Evolutionary conservation across 805 yeast genomes (phyloP).

Genomic region (Millerozyma acaciae): DNA sequence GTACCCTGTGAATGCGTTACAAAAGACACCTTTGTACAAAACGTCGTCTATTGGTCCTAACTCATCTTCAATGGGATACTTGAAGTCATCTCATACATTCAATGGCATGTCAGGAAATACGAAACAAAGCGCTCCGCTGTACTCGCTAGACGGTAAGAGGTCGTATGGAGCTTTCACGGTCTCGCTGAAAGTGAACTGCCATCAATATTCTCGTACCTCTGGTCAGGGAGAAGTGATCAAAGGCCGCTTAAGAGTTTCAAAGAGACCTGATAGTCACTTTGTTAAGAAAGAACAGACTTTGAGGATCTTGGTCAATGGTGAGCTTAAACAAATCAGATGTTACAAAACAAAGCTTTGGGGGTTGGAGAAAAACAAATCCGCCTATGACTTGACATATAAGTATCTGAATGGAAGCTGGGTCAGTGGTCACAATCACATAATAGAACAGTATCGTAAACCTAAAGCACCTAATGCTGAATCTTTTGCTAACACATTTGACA

Average conservation of each 20-base stretch:
- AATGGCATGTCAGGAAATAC: slow-evolving; percentile 30
- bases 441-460: slow-evolving; percentile 49
- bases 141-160: slow-evolving; percentile 24
- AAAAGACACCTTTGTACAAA: slow-evolving; percentile 14
- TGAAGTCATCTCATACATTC: slow-evolving; percentile 32
- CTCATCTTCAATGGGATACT: slow-evolving; percentile 22
- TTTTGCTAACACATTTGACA: too few species aligned
- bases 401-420: slow-evolving; percentile 71
- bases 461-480: too few species aligned
- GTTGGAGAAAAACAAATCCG: slow-evolving; percentile 59
- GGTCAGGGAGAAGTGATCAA: slow-evolving; percentile 39
- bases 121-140: slow-evolving; percentile 30
- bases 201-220: slow-evolving; percentile 24
- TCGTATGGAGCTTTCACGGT: slow-evolving; percentile 38
- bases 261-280: slow-evolving; percentile 44
- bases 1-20: slow-evolving; percentile 19
- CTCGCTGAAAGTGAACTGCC: slow-evolving; percentile 16
- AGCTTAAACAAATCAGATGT: slow-evolving; percentile 51
- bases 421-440: slow-evolving; percentile 73
- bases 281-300: slow-evolving; percentile 51
- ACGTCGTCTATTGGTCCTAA: slow-evolving; percentile 6
- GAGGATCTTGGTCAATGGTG: slow-evolving; percentile 59
- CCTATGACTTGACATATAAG: slow-evolving; percentile 58
- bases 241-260: slow-evolving; percentile 61
- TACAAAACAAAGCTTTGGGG: slow-evolving; percentile 91